Evolutionary conservation across 1,139 yeast genomes (phyloP).

Genomic region (Hyphopichia burtonii): DNA sequence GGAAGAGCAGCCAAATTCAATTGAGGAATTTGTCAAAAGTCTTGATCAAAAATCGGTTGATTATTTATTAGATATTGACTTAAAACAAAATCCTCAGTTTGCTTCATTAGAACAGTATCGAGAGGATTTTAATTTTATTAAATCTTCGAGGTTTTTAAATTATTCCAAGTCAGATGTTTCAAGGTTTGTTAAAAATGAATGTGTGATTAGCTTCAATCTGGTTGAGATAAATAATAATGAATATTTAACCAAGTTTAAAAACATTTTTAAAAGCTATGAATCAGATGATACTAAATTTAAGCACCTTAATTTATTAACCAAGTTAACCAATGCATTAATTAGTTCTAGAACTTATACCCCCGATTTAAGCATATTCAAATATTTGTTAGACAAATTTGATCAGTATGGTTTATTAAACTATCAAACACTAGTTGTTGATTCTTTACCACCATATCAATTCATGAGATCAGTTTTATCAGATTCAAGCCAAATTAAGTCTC

Average conservation of each 20-base stretch:
- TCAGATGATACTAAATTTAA: slow-evolving; percentile 10
- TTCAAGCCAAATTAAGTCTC: slow-evolving; percentile 8
- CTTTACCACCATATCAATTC: slow-evolving; percentile 22
- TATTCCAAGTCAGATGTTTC: slow-evolving; percentile 28
- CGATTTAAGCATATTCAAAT: slow-evolving; percentile 19
- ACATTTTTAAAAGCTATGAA: slow-evolving; percentile 16
- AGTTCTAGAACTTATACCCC: slow-evolving; percentile 22
- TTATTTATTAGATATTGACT: slow-evolving; percentile 11
- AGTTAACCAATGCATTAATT: slow-evolving; percentile 18
- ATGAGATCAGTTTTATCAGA: slow-evolving; percentile 18
- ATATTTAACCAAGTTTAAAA: slow-evolving; percentile 16
- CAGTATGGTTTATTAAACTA: slow-evolving; percentile 19
- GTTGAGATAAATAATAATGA: slow-evolving; percentile 16
- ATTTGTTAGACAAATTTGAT: slow-evolving; percentile 27
- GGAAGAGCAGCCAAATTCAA: slow-evolving; percentile 14
- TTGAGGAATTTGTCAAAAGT: slow-evolving; percentile 14
- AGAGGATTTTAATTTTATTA: slow-evolving; percentile 21
- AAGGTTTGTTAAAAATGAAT: slow-evolving; percentile 13
- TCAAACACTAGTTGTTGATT: slow-evolving; percentile 27
- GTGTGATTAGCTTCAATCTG: slow-evolving; percentile 16
- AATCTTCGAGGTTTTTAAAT: slow-evolving; percentile 33
- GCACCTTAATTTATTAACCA: slow-evolving; percentile 20
- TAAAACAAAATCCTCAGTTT: slow-evolving; percentile 16
- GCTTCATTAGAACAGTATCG: slow-evolving; percentile 21
- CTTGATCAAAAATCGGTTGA: slow-evolving; percentile 12